Evolutionary conservation across 225 moss, liverwort and hornwort species (phyloP), one percentile per base, ranked within the genome.

Genomic region (Marchantia paleacea): DNA sequence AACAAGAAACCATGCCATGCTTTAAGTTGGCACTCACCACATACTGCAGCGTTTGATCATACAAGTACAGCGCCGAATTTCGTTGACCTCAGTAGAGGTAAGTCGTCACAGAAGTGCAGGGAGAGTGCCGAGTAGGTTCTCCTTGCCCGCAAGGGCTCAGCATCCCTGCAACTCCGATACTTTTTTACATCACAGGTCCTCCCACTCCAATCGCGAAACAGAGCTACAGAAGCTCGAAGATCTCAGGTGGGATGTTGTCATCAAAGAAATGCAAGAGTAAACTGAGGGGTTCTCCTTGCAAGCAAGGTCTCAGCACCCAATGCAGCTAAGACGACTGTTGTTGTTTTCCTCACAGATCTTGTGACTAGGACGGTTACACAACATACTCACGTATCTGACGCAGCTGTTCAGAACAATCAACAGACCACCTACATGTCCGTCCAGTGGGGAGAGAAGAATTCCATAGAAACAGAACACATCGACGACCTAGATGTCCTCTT

Each of bases 241-340:
- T 82, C 87, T 88, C 87, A 85, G 85, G 75, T 83, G 85, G 85
- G 87, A 80, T 68, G 57, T 15, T 78, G 25, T 85, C n/a, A 75
- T 85, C 87, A 85, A 80, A 85, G 87, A 85, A 80, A 80, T 88
- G 87, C 84, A 83, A 78, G 80, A 73, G 84, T 53, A 0, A 7
- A 29, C 82, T 81, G 84, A 81, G 87, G 69, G 87, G 87, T 85
- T 85, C 87, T 82, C 82, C 82, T 87, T 81, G 85, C 85, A 7
- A 85, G 77, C 85, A 82, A 85, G 84, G 80, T 77, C 80, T 82
- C 80, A 82, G 76, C 61, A 66, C 78, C 82, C 82, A 78, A 39
- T 83, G 80, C 87, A 87, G 75, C 87, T 87, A 68, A 61, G 86
- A 72, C 85, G 73, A 82, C 78, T 82, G 80, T 78, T 78, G 75